These are phyloP conservation scores for Sphaerulina vaccinii DNA, from an alignment of 2,329 filamentous ascomycete genomes.

Conservation along the genomic window DNA sequence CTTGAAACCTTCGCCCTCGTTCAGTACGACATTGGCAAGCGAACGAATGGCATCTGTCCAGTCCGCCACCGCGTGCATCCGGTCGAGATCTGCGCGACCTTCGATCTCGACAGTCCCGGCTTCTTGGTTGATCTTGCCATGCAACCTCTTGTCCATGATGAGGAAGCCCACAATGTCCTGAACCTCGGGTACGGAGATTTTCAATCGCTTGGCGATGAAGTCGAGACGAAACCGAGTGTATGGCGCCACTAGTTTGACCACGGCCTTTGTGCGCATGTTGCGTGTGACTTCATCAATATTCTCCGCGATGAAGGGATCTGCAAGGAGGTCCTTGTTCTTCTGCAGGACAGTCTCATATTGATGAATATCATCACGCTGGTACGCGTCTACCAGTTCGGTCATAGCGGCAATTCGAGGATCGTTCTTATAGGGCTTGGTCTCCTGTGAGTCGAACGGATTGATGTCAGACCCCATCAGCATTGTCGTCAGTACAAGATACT, in stretches of 20 bases:
- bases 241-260: conserved; percentile 87
- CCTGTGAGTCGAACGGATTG: conserved; percentile 97
- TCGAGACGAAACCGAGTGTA: conserved; percentile 87
- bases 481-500: conserved; percentile 92
- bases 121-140: conserved; percentile 86
- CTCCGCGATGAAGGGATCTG: conserved; percentile 94
- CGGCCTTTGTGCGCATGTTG: conserved; percentile 95
- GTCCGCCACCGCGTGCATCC: conserved; percentile 68
- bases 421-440: conserved; percentile 96
- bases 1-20: conserved; percentile 72
- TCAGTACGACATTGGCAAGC: conserved; percentile 71
- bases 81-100: conserved; percentile 69
- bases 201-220: conserved; percentile 85
- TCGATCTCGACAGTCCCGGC: conserved; percentile 79
- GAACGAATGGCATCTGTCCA: conserved; percentile 69
- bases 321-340: conserved; percentile 82
- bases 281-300: conserved; percentile 99
- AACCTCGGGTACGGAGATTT: conserved; percentile 80
- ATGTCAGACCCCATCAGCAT: conserved; percentile 99
- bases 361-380: conserved; percentile 92
- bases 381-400: conserved; percentile 95
- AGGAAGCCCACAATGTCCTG: conserved; percentile 94
- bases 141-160: conserved; percentile 84
- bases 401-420: conserved; percentile 94
- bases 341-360: conserved; percentile 84